Conservation (phyloP, 164 flowering plant species). For the Tetrastigma voinierianum region DNA sequence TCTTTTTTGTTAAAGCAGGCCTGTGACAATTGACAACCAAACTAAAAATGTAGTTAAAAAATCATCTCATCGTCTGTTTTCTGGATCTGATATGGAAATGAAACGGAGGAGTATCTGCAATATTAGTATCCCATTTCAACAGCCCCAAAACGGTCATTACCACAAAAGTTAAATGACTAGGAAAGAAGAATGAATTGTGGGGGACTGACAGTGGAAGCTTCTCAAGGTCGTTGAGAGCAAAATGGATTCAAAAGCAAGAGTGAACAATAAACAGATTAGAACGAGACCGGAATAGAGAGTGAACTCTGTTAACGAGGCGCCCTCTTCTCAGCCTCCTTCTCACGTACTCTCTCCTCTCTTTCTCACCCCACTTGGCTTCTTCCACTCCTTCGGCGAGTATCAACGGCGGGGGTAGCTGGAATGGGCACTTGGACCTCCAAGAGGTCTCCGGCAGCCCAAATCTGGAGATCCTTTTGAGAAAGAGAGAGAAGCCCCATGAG, state of each 20-base stretch:
- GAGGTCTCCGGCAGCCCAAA: slow-evolving; percentile 61
- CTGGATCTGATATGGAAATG: too few relatives aligned
- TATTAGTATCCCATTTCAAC: too few relatives aligned
- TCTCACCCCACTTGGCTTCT: slow-evolving; percentile 56
- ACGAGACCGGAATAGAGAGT: slow-evolving; percentile 67
- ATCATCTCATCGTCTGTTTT: too few relatives aligned
- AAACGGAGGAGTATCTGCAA: too few relatives aligned
- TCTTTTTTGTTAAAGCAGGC: too few relatives aligned
- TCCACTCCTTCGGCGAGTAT: slow-evolving; percentile 70
- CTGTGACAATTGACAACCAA: too few relatives aligned
- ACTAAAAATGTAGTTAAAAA: too few relatives aligned
- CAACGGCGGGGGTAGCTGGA: slow-evolving; percentile 78
- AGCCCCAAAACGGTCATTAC: too few relatives aligned
- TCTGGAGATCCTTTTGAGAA: slow-evolving; percentile 55
- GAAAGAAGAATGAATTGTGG: background rate
- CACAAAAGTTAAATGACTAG: background rate
- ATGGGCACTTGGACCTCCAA: slow-evolving; percentile 88
- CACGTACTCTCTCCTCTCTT: slow-evolving; percentile 45
- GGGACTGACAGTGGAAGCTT: too few relatives aligned
- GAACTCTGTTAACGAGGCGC: slow-evolving; percentile 32
- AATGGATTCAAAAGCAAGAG: slow-evolving; percentile 70
- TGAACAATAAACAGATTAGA: slow-evolving; percentile 57
- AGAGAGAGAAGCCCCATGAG: slow-evolving; percentile 58
- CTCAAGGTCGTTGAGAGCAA: slow-evolving; percentile 18
- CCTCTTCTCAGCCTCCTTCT: slow-evolving; percentile 56